Conservation (phyloP, 2,329 filamentous ascomycete species). For the Colletotrichum cereale region DNA sequence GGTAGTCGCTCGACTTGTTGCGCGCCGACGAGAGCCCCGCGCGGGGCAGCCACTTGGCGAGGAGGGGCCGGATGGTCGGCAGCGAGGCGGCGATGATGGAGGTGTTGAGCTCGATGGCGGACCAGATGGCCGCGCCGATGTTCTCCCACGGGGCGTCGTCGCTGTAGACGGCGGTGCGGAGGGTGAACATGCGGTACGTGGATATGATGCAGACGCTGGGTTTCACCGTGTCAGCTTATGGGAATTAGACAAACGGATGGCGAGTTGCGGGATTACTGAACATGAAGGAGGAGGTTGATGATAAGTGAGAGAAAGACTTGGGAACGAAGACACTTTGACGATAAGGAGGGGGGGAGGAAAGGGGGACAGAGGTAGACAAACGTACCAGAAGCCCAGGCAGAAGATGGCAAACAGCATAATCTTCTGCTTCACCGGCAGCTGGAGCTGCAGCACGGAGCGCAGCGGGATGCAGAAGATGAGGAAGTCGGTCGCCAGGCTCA, state of each 20-base stretch:
- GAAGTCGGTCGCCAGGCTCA: constrained; percentile 47
- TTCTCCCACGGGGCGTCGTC: constrained; percentile 52
- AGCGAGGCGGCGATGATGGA: constrained; percentile 55
- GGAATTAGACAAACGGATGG: no score
- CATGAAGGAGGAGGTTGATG: no score
- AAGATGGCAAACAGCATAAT: constrained; percentile 47
- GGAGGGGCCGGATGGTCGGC: constrained; percentile 50
- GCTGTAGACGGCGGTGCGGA: constrained; percentile 45
- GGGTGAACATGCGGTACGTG: constrained; percentile 49
- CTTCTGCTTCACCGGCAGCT: constrained; percentile 46
- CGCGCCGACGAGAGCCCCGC: constrained; percentile 40
- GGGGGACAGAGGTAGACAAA: constrained; percentile 16
- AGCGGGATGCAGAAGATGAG: constrained; percentile 47
- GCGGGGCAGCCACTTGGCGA: constrained; percentile 44
- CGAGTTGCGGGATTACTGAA: no score
- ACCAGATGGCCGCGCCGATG: constrained; percentile 51
- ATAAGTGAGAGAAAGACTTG: no score
- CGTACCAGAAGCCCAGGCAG: constrained; percentile 50
- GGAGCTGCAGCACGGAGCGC: constrained; percentile 45
- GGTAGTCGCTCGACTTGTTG: constrained; percentile 40
- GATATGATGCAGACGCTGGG: constrained; percentile 50
- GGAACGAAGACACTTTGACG: no score
- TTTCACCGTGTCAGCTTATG: neutral
- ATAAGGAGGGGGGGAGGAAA: no score
- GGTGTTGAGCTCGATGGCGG: constrained; percentile 54